Percentiles rank a stretch among this genome's conserved stretches.
Conservation (phyloP, 208 protist genomes). For the Acanthamoeba sp. region DNA sequence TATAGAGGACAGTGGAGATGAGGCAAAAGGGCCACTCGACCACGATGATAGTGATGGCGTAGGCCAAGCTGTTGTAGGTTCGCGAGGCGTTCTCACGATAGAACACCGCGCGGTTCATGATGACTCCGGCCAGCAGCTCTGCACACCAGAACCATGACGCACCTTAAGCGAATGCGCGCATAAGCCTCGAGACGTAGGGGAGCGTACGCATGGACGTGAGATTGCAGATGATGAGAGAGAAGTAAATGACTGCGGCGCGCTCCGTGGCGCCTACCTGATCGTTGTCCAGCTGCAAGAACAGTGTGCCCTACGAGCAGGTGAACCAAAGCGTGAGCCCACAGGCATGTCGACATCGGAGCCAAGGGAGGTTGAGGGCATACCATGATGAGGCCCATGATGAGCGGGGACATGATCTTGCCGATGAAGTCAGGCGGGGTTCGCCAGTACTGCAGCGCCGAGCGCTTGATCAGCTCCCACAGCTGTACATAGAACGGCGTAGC, state of each 20-base stretch:
- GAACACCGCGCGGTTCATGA: constrained; percentile 37
- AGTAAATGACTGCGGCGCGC: constrained; percentile 52
- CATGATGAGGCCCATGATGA: constrained; percentile 30
- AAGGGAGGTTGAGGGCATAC: neutral
- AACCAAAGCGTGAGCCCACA: neutral
- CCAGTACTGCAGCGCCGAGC: constrained; percentile 51
- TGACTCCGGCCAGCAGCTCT: neutral
- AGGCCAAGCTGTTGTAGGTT: constrained; percentile 63
- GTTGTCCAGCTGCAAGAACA: constrained; percentile 56
- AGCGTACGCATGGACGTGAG: constrained; percentile 42
- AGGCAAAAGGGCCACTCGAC: constrained; percentile 46
- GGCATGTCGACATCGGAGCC: neutral
- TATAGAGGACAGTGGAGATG: neutral
- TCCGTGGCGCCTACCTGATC: constrained; percentile 48
- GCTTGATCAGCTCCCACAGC: constrained; percentile 11
- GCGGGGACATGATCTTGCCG: constrained; percentile 8
- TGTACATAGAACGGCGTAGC: constrained; percentile 39
- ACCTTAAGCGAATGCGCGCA: neutral
- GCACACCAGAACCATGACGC: neutral
- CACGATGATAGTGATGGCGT: constrained; percentile 51
- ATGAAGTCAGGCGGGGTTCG: constrained; percentile 58
- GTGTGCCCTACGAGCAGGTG: neutral
- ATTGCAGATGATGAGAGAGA: constrained; percentile 62
- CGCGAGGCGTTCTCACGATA: constrained; percentile 44
- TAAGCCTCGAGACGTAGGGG: neutral